Evolutionary conservation across 306 rosid species (phyloP).

Genomic region (Casuarina cunninghamiana): DNA sequence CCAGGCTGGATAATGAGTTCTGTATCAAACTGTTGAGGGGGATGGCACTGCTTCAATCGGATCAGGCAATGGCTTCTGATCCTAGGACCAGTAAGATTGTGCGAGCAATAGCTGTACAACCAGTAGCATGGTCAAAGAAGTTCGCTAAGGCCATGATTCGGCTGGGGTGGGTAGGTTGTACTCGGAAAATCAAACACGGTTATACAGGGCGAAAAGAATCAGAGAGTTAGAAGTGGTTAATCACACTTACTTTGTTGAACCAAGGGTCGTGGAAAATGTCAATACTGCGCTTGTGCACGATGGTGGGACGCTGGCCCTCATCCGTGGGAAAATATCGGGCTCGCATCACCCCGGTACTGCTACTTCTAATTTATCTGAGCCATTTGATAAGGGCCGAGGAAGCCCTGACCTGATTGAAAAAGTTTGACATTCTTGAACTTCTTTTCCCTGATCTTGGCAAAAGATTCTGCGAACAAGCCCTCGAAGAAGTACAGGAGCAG

Average conservation of each 20-base stretch:
- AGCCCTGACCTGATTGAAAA: constrained; percentile 50
- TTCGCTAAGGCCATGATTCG: constrained; percentile 37
- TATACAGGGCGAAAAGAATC: neutral
- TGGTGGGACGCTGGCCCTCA: constrained; percentile 84
- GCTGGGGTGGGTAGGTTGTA: constrained; percentile 16
- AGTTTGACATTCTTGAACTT: constrained; percentile 39
- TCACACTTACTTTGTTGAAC: constrained; percentile 75
- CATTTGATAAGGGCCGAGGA: constrained; percentile 57
- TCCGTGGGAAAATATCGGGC: constrained; percentile 68
- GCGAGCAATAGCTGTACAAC: constrained; percentile 25
- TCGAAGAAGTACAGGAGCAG: neutral
- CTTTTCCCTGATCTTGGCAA: neutral
- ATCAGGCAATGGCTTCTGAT: constrained; percentile 37
- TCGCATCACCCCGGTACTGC: constrained; percentile 29
- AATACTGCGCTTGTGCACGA: constrained; percentile 89
- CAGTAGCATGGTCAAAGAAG: constrained; percentile 12
- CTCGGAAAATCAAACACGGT: neutral
- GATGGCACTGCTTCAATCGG: constrained; percentile 44
- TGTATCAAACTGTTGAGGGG: constrained; percentile 32
- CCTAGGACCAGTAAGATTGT: constrained; percentile 39
- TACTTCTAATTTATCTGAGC: constrained; percentile 34
- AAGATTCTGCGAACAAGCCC: neutral
- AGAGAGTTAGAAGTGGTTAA: neutral
- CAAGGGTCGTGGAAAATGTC: constrained; percentile 98
- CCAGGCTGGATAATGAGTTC: constrained; percentile 45